A percentile compares a stretch with the other conserved stretches of the same genome.
Evolutionary conservation across 164 flowering plant species (phyloP).

Genomic region (Houttuynia cordata): DNA sequence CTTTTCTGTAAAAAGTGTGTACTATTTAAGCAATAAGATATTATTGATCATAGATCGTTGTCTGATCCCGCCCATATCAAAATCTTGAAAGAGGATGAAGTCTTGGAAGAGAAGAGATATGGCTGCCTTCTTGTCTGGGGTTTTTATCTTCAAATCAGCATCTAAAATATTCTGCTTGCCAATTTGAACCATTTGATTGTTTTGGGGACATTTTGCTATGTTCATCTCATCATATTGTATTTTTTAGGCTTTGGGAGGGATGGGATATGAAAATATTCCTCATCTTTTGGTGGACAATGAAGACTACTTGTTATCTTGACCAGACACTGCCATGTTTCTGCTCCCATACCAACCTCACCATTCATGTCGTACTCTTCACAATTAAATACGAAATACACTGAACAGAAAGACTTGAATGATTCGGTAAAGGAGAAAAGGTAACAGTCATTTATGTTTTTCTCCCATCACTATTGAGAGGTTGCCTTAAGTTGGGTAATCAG

Average conservation of each 20-base stretch:
- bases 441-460: too few species aligned
- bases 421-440: background rate
- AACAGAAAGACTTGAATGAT: background rate
- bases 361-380: background rate
- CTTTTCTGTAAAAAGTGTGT: conserved; percentile 27
- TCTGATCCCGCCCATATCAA: background rate
- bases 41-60: conserved; percentile 4
- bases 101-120: background rate
- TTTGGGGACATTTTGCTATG: background rate
- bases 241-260: conserved; percentile 8
- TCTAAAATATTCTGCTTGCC: background rate
- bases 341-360: background rate
- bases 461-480: too few species aligned
- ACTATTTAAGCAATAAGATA: background rate
- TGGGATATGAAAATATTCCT: conserved; percentile 6
- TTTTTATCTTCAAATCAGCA: too few species aligned
- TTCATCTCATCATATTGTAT: background rate
- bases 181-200: background rate
- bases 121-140: background rate
- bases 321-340: background rate
- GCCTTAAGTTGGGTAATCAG: too few species aligned
- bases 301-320: conserved; percentile 5
- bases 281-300: conserved; percentile 2
- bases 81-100: background rate
- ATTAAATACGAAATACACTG: background rate